Base-by-base conservation (phyloP, 257 asterid genomes). In the Verbena officinalis region DNA sequence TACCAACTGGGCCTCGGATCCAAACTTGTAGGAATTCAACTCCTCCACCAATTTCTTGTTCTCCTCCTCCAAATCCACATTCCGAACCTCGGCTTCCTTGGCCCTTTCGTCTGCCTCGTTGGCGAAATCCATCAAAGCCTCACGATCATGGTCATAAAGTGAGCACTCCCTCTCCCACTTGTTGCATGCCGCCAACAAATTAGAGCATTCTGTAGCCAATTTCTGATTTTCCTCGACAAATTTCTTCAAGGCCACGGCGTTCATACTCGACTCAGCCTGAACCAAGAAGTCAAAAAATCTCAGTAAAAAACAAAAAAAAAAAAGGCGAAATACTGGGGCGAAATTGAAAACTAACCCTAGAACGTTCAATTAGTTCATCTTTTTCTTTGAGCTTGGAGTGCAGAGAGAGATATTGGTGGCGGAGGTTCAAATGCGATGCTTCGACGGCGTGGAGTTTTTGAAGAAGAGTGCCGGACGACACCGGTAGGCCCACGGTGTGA, bases 71-170 rank as follows among this genome's bases (percentile, higher is more conserved):
- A 90, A 79, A 46, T 74, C 81, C 31, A 3, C 75, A 43, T 77
- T 83, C 65, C 87, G 79, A 57, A 43, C 45, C 80, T 90, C 98
- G 1, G 96, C 93, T 44, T 76, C 95, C 75, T 80, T 94, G 9
- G 95, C 98, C 78, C 91, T 83, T 78, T 83, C 90, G 60, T 94
- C 98, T 0, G 95, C 96, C 90, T 94, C 99, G 21, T 94, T 88
- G 0, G 93, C 96, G 4, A 94, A 94, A 77, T 94, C 99, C 96
- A 94, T 90, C 77, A 94, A 75, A 0, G 90, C 96, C 69, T 90
- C 99, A 0, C 99, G 95, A 68, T 94, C 99, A 16, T 53, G 78
- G 40, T 94, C 98, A 44, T 94, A 94, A 65, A 94, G 84, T 3
- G 88, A 68, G 63, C 99, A 94, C 78, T 94, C 99, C 69, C 72